Evolutionary conservation across 352 stramenopile genomes (phyloP).

Genomic region (Thraustotheca clavata): DNA sequence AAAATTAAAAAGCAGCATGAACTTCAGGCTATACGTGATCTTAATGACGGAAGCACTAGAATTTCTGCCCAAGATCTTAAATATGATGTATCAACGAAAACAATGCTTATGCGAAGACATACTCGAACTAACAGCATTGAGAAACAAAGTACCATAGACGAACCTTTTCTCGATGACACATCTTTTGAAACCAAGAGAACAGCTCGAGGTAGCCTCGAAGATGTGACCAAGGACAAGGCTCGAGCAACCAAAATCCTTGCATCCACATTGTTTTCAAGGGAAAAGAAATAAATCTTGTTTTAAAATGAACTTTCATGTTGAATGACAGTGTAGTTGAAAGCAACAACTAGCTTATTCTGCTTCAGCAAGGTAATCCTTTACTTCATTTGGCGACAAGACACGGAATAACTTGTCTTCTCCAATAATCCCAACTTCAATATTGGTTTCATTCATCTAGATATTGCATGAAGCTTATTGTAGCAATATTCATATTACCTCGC

Average conservation of each 20-base stretch:
- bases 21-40: too few relatives aligned
- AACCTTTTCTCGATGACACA: too few relatives aligned
- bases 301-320: neutral
- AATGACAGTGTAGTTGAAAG: neutral
- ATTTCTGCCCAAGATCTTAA: neutral
- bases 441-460: slow-evolving; percentile 93
- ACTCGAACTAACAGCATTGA: too few relatives aligned
- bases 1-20: slow-evolving; percentile 3
- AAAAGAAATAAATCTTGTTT: neutral
- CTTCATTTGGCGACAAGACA: slow-evolving; percentile 94
- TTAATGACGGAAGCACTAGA: neutral
- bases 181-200: too few relatives aligned
- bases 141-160: too few relatives aligned
- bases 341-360: slow-evolving; percentile 80
- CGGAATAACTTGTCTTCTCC: slow-evolving; percentile 95
- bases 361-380: slow-evolving; percentile 99
- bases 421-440: slow-evolving; percentile 98
- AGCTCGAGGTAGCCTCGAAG: too few relatives aligned
- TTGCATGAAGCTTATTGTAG: neutral
- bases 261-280: neutral
- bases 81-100: neutral
- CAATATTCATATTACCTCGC: slow-evolving; percentile 47
- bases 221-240: neutral
- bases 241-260: neutral
- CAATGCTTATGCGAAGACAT: neutral